These are phyloP conservation scores for Phytophthora kernoviae DNA, from an alignment of 352 stramenopile genomes.

Conservation along the genomic window DNA sequence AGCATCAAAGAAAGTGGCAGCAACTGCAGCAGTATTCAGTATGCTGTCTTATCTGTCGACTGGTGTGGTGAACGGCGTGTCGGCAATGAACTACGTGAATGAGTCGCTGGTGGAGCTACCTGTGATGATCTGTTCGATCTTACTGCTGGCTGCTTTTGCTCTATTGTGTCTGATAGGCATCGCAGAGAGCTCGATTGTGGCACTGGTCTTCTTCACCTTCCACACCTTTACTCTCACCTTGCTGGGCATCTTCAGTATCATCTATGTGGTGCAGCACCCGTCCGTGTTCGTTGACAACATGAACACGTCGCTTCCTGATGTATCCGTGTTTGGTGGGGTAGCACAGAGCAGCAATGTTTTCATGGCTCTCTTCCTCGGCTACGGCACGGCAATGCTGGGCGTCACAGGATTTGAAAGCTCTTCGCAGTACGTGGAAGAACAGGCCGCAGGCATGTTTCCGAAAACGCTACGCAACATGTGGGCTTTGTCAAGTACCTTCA, in stretches of 20 bases:
- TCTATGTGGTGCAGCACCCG: constrained; percentile 67
- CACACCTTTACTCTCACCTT: constrained; percentile 75
- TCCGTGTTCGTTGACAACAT: constrained; percentile 77
- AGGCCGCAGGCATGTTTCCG: constrained; percentile 78
- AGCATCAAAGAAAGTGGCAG: constrained; percentile 86
- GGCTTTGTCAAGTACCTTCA: constrained; percentile 81
- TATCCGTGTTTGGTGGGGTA: constrained; percentile 55
- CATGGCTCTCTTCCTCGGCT: constrained; percentile 74
- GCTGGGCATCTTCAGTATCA: constrained; percentile 50
- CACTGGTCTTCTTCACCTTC: constrained; percentile 77
- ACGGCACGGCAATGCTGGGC: constrained; percentile 81
- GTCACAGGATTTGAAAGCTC: constrained; percentile 91
- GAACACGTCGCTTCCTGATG: constrained; percentile 53
- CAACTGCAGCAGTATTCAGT: constrained; percentile 77
- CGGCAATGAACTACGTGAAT: constrained; percentile 83
- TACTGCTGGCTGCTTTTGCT: constrained; percentile 80
- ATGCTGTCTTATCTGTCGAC: constrained; percentile 93
- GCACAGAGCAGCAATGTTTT: constrained; percentile 42
- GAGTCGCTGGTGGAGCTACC: constrained; percentile 67
- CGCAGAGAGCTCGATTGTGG: constrained; percentile 81
- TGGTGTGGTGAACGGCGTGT: constrained; percentile 66
- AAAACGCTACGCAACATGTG: constrained; percentile 85
- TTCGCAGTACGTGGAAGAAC: constrained; percentile 90
- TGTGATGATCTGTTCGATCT: constrained; percentile 44
- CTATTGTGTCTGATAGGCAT: constrained; percentile 83